phyloP scores from a whole-genome alignment of 768 basidiomycete species.

The Jaapia argillacea region DNA sequence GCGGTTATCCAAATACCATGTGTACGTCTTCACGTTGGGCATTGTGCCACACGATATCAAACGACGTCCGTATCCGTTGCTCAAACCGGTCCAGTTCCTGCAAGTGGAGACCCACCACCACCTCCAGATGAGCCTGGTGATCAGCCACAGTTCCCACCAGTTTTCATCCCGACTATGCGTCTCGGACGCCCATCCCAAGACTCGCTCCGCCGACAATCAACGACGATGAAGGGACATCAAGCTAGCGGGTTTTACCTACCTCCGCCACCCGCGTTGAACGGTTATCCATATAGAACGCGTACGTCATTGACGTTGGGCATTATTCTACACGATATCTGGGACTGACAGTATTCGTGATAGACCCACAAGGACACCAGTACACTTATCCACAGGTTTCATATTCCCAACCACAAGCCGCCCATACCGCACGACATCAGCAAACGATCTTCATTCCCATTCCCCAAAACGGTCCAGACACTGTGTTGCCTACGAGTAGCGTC shows the following conservation, averaged over 20 bases:
- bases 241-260: no score
- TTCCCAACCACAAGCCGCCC: no score
- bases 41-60: constrained; percentile 1
- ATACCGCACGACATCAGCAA: no score
- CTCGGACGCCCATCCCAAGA: constrained; percentile 7
- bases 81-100: constrained; percentile 1
- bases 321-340: constrained; percentile 2
- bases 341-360: constrained; percentile 1
- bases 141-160: not conserved
- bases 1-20: constrained; percentile 1
- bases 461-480: constrained; percentile 2
- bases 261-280: no score
- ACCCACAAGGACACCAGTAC: constrained; percentile 1
- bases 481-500: constrained; percentile 2
- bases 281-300: constrained; percentile 1
- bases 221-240: no score
- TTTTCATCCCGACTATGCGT: no score
- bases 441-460: constrained; percentile 4
- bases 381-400: constrained; percentile 1
- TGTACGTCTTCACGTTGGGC: not conserved
- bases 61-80: not conserved
- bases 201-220: constrained; percentile 2
- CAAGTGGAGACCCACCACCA: constrained; percentile 2
- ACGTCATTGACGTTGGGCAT: constrained; percentile 1
- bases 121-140: constrained; percentile 1